These are phyloP conservation scores for Pseudogymnoascus sp. DNA, from an alignment of 2,329 filamentous ascomycete species.

Conservation along the genomic window DNA sequence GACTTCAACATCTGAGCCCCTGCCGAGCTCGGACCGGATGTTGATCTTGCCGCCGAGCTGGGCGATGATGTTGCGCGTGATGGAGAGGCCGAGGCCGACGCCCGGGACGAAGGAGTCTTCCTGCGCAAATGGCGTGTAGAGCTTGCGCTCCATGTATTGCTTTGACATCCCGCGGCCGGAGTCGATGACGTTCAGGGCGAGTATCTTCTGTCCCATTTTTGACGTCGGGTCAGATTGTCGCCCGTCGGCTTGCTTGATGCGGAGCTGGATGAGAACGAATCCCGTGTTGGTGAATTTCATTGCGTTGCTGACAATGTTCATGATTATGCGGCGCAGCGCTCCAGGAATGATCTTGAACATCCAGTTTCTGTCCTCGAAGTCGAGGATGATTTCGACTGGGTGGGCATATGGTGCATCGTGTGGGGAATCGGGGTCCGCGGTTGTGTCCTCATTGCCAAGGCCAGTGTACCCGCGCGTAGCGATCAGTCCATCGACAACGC, in stretches of 20 bases:
- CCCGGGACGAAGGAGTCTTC: constrained; percentile 52
- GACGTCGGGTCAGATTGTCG: not conserved
- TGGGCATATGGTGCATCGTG: not conserved
- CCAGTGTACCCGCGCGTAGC: constrained; percentile 11
- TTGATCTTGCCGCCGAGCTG: constrained; percentile 51
- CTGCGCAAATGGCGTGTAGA: constrained; percentile 53
- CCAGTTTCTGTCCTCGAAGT: constrained; percentile 24
- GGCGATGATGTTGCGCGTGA: constrained; percentile 54
- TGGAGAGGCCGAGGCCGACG: constrained; percentile 52
- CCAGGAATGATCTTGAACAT: constrained; percentile 22
- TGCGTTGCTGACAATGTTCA: constrained; percentile 53
- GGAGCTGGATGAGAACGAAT: constrained; percentile 36
- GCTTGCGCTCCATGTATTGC: constrained; percentile 46
- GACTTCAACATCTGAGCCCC: constrained; percentile 47
- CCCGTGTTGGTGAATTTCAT: constrained; percentile 50
- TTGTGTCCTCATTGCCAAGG: not conserved
- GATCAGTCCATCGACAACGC: constrained; percentile 25
- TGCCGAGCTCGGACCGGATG: constrained; percentile 43
- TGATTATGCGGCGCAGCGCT: constrained; percentile 35
- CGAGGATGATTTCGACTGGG: constrained; percentile 20
- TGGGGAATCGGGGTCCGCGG: not conserved
- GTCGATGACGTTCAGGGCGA: constrained; percentile 42
- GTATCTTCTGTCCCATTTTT: constrained; percentile 8
- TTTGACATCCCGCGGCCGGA: constrained; percentile 55
- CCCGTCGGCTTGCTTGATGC: constrained; percentile 8